Evolutionary conservation across 106 monocot genomes (phyloP).

Genomic region (Ottelia alismoides): DNA sequence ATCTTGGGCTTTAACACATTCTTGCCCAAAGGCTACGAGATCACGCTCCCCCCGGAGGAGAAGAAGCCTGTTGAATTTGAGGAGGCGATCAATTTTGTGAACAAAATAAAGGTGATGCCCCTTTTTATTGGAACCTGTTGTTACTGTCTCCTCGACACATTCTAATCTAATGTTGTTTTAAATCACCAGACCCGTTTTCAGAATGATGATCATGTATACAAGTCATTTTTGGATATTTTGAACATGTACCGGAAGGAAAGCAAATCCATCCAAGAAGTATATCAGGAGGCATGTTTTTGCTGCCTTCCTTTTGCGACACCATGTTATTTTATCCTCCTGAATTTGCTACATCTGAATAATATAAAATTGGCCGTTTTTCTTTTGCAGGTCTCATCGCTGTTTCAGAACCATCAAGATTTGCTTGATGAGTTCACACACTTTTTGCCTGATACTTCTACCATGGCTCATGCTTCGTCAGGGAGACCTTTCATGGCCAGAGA

Average conservation of each 20-base stretch:
- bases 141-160: background rate
- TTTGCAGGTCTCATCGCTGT: slow-evolving; percentile 65
- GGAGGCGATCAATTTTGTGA: slow-evolving; percentile 55
- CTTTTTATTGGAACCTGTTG: background rate
- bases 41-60: slow-evolving; percentile 43
- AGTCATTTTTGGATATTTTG: slow-evolving; percentile 89
- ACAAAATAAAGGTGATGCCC: slow-evolving; percentile 62
- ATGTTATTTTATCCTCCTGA: background rate
- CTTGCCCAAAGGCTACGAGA: slow-evolving; percentile 64
- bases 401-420: slow-evolving; percentile 69
- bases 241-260: slow-evolving; percentile 92
- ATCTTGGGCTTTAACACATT: slow-evolving; percentile 80
- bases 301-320: background rate
- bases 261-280: slow-evolving; percentile 88
- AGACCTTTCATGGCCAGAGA: slow-evolving; percentile 45
- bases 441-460: slow-evolving; percentile 45
- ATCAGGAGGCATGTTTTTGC: slow-evolving; percentile 44
- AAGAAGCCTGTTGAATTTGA: slow-evolving; percentile 62
- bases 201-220: slow-evolving; percentile 77
- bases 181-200: slow-evolving; percentile 69
- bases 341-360: background rate
- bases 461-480: slow-evolving; percentile 26
- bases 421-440: slow-evolving; percentile 94
- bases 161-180: background rate
- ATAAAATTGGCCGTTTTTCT: background rate